Evolutionary conservation across 1,139 yeast genomes (phyloP).

Genomic region (Candida sanyaensis): DNA sequence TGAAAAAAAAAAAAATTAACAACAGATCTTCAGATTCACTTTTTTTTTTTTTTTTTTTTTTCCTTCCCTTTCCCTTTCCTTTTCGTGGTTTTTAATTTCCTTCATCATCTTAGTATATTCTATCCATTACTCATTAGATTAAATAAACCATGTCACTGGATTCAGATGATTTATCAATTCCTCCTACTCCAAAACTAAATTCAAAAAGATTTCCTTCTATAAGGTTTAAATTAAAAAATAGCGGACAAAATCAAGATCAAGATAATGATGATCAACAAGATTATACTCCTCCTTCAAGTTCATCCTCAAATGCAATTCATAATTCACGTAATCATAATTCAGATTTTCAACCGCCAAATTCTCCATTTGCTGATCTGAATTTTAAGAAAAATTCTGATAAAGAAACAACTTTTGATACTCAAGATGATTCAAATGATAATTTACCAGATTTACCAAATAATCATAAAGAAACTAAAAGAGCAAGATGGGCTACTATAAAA

Average conservation of each 20-base stretch:
- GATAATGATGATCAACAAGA: background rate
- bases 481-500: constrained; percentile 86
- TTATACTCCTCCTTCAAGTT: background rate
- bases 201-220: constrained; percentile 23
- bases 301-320: constrained; percentile 10
- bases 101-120: background rate
- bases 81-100: background rate
- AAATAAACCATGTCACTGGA: background rate
- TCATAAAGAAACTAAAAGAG: constrained; percentile 38
- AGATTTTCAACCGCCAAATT: constrained; percentile 5
- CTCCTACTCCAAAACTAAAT: constrained; percentile 14
- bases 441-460: background rate
- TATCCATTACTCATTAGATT: background rate
- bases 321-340: background rate
- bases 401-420: background rate
- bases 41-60: background rate
- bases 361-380: constrained; percentile 17
- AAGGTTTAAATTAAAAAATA: constrained; percentile 26
- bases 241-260: background rate
- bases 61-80: background rate
- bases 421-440: background rate
- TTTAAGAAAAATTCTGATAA: background rate
- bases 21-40: background rate
- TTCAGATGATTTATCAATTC: constrained; percentile 12
- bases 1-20: background rate